These are phyloP conservation scores for Protostelium mycophagum DNA, from an alignment of 78 protist species.

Conservation along the genomic window DNA sequence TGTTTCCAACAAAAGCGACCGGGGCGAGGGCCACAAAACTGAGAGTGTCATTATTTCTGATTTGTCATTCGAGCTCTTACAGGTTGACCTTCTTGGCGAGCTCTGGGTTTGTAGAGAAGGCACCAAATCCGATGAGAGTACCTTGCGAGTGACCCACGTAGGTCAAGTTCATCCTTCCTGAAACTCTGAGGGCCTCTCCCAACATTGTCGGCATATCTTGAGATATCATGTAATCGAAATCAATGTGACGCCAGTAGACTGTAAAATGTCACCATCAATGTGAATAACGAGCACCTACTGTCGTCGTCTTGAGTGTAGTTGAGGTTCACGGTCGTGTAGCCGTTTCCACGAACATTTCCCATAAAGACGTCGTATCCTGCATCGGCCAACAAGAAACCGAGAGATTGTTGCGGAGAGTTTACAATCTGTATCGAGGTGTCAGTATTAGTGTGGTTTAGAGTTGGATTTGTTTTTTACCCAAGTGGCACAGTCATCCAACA, in stretches of 20 bases:
- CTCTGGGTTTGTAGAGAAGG: conserved; percentile 9
- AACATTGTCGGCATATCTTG: conserved; percentile 28
- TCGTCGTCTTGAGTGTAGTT: neutral
- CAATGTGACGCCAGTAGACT: neutral
- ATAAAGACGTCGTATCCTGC: conserved; percentile 71
- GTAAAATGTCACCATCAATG: neutral
- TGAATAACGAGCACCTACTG: neutral
- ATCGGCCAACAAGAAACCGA: conserved; percentile 54
- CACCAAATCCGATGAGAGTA: conserved; percentile 42
- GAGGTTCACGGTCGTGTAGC: conserved; percentile 14
- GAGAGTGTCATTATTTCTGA: neutral
- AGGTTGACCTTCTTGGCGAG: conserved; percentile 34
- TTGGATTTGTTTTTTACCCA: conserved; percentile 19
- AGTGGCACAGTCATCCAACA: conserved; percentile 46
- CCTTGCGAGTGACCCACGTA: conserved; percentile 72
- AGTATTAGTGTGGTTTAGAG: neutral
- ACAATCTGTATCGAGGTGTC: conserved; percentile 1
- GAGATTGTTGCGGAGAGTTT: conserved; percentile 34
- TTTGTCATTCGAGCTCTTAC: neutral
- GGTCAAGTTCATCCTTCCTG: conserved; percentile 13
- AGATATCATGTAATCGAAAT: conserved; percentile 30
- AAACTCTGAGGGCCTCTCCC: conserved; percentile 1
- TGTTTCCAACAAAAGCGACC: conserved; percentile 38
- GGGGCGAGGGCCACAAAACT: conserved; percentile 59
- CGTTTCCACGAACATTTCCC: conserved; percentile 58